Base-by-base conservation (phyloP, 139 green algal species). In the Chlorella sp. region DNA sequence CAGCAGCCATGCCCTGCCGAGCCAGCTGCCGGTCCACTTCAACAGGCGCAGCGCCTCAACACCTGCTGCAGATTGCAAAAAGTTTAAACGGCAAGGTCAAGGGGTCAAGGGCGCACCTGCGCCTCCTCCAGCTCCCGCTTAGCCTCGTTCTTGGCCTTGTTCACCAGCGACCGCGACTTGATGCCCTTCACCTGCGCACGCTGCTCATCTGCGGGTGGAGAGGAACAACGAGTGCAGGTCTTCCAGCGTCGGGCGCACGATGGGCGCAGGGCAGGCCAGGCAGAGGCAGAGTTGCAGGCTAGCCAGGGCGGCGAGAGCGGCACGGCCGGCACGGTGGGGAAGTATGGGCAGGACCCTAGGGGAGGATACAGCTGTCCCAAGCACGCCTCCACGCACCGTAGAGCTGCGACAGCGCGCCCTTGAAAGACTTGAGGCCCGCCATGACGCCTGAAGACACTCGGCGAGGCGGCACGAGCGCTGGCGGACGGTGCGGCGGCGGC, bases 51-150 rank as follows among this genome's bases (percentile, higher is more conserved):
- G n/a, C n/a, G n/a, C n/a, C n/a, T n/a, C n/a, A n/a, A n/a, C n/a
- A n/a, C n/a, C n/a, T n/a, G n/a, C n/a, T n/a, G n/a, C n/a, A n/a
- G n/a, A n/a, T n/a, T n/a, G n/a, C n/a, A n/a, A n/a, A n/a, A n/a
- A n/a, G n/a, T n/a, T n/a, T n/a, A n/a, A n/a, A n/a, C n/a, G n/a
- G n/a, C n/a, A n/a, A n/a, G n/a, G n/a, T n/a, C n/a, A n/a, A n/a
- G n/a, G n/a, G n/a, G n/a, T n/a, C n/a, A 11, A 11, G 51, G 8
- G 11, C 51, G 13, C 0, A 85, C 30, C 82, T 82, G 62, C 6
- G 54, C 83, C 43, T 83, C 83, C 74, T 81, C 81, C 70, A 81
- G 62, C 81, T 86, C 81, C 70, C 72, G 28, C 70, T 78, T 69
- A 5, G 36, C 62, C 32, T 86, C 81, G 41, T 74, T 73, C n/a